phyloP scores from a whole-genome alignment of 495 filamentous ascomycete genomes.

The Podospora conica region DNA sequence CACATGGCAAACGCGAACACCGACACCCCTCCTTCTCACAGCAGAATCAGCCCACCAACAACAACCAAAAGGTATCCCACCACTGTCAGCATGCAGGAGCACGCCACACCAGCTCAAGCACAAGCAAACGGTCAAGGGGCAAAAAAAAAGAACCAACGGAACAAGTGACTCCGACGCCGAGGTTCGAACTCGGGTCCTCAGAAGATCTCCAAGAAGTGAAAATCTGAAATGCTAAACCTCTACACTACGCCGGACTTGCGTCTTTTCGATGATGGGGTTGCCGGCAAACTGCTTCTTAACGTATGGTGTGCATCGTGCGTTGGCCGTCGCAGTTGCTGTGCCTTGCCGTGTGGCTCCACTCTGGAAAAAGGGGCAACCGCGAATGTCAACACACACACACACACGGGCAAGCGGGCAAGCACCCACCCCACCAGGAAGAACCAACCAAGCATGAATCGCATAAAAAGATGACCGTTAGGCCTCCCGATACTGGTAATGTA shows the following conservation, averaged over 20 bases:
- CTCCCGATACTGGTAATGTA: neutral
- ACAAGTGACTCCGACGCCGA: neutral
- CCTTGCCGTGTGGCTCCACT: neutral
- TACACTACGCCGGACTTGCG: conserved; percentile 2
- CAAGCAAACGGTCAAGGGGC: neutral
- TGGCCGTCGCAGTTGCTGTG: neutral
- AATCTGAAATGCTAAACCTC: conserved; percentile 11
- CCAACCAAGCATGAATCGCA: neutral
- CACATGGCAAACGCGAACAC: neutral
- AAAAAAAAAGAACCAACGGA: neutral
- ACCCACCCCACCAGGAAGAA: neutral
- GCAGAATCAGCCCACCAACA: no score
- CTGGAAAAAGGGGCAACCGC: neutral
- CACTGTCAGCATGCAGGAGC: no score
- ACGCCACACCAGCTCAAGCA: neutral
- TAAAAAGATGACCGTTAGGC: neutral
- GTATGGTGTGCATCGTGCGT: neutral
- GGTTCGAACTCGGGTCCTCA: conserved; percentile 8
- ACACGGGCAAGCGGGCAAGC: no score
- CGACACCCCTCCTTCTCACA: no score
- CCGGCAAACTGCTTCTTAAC: no score
- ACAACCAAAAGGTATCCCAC: no score
- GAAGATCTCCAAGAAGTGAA: conserved; percentile 3
- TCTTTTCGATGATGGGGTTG: neutral
- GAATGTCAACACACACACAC: neutral